phyloP scores from a whole-genome alignment of 2,329 filamentous ascomycete species.

The Botryotinia calthae region DNA sequence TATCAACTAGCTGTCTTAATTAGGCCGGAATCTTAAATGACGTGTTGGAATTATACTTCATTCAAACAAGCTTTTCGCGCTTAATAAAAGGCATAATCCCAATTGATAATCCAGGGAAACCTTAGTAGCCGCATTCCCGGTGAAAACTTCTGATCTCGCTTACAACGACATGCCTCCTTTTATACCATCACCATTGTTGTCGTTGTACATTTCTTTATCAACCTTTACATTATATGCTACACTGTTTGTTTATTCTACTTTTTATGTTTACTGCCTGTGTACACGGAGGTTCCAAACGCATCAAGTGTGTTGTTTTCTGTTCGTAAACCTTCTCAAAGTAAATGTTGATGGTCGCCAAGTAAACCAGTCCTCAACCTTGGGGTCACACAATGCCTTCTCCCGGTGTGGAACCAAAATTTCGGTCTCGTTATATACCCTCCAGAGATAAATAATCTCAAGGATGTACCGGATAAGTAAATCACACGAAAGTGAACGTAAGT shows the following conservation, averaged over 20 bases:
- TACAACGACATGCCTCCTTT: not conserved
- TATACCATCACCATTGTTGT: not conserved
- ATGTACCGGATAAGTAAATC: not conserved
- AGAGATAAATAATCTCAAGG: not conserved
- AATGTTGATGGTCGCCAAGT: not conserved
- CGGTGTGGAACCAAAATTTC: not conserved
- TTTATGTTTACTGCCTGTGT: not conserved
- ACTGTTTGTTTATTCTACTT: not conserved
- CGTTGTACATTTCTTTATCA: not conserved
- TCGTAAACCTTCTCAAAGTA: not conserved
- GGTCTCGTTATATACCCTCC: not conserved
- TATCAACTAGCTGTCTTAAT: not conserved
- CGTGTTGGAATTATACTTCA: not conserved
- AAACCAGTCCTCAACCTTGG: not conserved
- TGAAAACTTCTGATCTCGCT: not conserved
- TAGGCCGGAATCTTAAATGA: not conserved
- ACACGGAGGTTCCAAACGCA: not conserved
- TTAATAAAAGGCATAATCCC: not conserved
- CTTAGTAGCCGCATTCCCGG: not conserved
- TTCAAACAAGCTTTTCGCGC: not conserved
- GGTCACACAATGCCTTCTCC: not conserved
- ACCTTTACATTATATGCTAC: not conserved
- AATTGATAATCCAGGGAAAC: not conserved
- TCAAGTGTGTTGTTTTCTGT: not conserved
- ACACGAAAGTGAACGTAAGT: not conserved